These are phyloP conservation scores for Microbotryum scabiosae DNA, from an alignment of 1,284 basidiomycete species.

Conservation along the genomic window DNA sequence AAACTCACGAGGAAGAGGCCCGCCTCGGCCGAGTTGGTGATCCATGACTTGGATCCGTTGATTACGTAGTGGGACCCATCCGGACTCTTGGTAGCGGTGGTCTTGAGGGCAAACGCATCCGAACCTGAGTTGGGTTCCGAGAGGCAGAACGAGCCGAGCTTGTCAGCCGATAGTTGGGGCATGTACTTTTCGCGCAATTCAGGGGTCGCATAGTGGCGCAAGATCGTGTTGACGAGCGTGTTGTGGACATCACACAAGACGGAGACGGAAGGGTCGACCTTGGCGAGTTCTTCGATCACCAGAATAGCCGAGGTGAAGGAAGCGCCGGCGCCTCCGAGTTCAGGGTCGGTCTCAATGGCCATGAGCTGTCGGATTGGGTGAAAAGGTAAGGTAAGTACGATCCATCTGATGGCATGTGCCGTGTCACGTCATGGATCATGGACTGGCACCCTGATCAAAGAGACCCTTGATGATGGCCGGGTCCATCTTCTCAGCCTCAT, in stretches of 20 bases:
- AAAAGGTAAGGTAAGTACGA: not conserved
- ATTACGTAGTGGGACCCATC: slow-evolving; percentile 65
- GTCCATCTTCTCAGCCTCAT: slow-evolving; percentile 95
- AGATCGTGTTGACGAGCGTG: slow-evolving; percentile 87
- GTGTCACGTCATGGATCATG: slow-evolving; percentile 12
- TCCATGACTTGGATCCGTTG: slow-evolving; percentile 96
- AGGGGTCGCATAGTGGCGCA: slow-evolving; percentile 76
- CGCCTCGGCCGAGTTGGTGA: slow-evolving; percentile 95
- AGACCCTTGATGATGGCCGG: slow-evolving; percentile 75
- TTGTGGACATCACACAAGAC: slow-evolving; percentile 98
- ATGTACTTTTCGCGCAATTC: slow-evolving; percentile 84
- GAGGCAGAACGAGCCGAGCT: slow-evolving; percentile 93
- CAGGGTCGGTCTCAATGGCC: slow-evolving; percentile 86
- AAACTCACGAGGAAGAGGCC: slow-evolving; percentile 56
- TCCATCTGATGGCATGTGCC: not conserved
- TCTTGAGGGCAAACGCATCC: slow-evolving; percentile 94
- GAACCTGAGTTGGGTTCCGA: slow-evolving; percentile 89
- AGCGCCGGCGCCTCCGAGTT: slow-evolving; percentile 76
- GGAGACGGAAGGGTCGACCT: slow-evolving; percentile 91
- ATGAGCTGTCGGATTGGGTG: slow-evolving; percentile 57
- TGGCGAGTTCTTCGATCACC: slow-evolving; percentile 93
- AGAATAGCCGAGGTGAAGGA: slow-evolving; percentile 95
- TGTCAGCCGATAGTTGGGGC: slow-evolving; percentile 67
- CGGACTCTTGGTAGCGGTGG: slow-evolving; percentile 76
- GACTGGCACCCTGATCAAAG: slow-evolving; percentile 85